Evolutionary conservation across 2,329 filamentous ascomycete genomes (phyloP).

Genomic region (Fonsecaea monophora): DNA sequence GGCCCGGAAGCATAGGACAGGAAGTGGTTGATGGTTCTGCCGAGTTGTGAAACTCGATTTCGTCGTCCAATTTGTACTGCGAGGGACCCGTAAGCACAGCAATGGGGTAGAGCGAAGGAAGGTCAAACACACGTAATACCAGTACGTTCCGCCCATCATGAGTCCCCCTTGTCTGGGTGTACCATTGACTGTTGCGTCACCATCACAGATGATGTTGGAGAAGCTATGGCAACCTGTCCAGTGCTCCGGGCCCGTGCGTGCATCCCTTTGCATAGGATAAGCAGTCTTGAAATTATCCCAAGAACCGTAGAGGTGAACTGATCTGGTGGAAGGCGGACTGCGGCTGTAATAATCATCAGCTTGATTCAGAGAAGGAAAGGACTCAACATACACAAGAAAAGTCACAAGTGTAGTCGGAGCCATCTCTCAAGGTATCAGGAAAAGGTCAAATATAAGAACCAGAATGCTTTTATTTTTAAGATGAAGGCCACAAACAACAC

Average conservation of each 20-base stretch:
- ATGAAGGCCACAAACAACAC: not conserved
- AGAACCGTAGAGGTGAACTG: conserved; percentile 83
- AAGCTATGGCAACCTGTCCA: conserved; percentile 91
- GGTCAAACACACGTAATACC: conserved; percentile 79
- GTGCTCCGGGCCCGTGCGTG: conserved; percentile 72
- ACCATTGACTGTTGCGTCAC: conserved; percentile 64
- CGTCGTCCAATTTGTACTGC: conserved; percentile 83
- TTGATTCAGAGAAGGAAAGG: conserved; percentile 8
- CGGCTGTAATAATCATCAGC: conserved; percentile 42
- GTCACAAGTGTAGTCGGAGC: conserved; percentile 43
- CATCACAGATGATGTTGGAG: conserved; percentile 83
- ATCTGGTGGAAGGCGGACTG: conserved; percentile 53
- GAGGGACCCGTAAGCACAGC: conserved; percentile 40
- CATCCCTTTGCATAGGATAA: conserved; percentile 83
- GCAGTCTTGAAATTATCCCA: conserved; percentile 90
- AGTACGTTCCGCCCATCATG: conserved; percentile 92
- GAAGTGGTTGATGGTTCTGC: conserved; percentile 74
- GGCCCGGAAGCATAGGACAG: conserved; percentile 87
- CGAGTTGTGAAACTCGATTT: conserved; percentile 76
- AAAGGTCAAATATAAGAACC: conserved; percentile 15
- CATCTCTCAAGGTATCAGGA: conserved; percentile 32
- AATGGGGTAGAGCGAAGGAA: conserved; percentile 13
- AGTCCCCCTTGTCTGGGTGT: conserved; percentile 72
- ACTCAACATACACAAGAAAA: conserved; percentile 43
- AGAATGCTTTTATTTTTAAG: conserved; percentile 9